Conservation (phyloP, 2,329 filamentous ascomycete genomes). For the Paraconiothyrium brasiliense region DNA sequence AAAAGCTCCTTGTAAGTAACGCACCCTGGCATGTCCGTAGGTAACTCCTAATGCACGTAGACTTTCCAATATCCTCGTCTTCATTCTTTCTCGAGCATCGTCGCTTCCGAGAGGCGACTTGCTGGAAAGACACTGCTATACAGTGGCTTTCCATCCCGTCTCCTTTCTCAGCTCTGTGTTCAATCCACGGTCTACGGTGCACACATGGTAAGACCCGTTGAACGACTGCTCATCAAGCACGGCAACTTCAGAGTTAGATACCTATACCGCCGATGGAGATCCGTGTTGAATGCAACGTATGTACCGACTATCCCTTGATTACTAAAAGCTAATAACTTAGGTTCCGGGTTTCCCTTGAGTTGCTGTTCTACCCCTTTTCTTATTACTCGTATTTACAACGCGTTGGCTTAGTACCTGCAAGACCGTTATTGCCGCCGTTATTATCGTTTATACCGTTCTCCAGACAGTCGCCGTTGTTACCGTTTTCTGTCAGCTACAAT, state of each 20-base stretch:
- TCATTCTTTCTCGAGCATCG: constrained; percentile 37
- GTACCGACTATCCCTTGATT: constrained; percentile 7
- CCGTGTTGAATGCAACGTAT: constrained; percentile 33
- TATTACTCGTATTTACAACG: constrained; percentile 44
- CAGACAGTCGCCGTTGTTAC: constrained; percentile 34
- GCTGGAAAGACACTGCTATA: constrained; percentile 37
- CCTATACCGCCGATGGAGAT: constrained; percentile 34
- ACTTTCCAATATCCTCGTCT: constrained; percentile 39
- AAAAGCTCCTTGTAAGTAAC: constrained; percentile 36
- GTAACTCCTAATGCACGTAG: constrained; percentile 20
- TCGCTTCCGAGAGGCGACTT: constrained; percentile 31
- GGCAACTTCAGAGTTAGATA: constrained; percentile 32
- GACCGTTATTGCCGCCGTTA: constrained; percentile 39
- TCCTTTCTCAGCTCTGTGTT: constrained; percentile 32
- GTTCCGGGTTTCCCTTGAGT: constrained; percentile 38
- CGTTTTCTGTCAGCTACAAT: constrained; percentile 29
- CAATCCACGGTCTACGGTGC: constrained; percentile 32
- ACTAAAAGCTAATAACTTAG: constrained; percentile 29
- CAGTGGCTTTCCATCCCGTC: constrained; percentile 36
- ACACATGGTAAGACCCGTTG: constrained; percentile 36
- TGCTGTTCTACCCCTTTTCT: constrained; percentile 44
- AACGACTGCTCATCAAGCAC: constrained; percentile 37
- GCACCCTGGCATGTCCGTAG: neutral
- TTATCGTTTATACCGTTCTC: constrained; percentile 42
- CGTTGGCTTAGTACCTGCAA: constrained; percentile 40